These are phyloP conservation scores for Aspergillus viridinutans DNA, from an alignment of 2,329 filamentous ascomycete species.

Conservation along the genomic window DNA sequence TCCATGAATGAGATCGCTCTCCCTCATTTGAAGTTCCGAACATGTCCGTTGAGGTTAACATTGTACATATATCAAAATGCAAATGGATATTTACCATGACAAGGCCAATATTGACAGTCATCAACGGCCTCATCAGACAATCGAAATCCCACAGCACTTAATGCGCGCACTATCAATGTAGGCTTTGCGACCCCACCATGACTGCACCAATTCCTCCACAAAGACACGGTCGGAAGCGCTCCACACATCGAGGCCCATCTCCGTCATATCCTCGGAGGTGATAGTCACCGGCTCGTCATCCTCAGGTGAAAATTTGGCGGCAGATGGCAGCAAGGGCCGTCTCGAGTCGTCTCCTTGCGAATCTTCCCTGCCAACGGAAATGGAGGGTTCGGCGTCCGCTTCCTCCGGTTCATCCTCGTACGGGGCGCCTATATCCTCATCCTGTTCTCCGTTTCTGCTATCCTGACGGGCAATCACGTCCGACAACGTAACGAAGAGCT, in stretches of 20 bases:
- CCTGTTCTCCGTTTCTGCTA: slow-evolving; percentile 12
- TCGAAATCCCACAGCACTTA: slow-evolving; percentile 46
- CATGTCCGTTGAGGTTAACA: background rate
- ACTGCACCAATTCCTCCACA: slow-evolving; percentile 41
- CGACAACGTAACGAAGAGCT: slow-evolving; percentile 43
- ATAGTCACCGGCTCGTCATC: slow-evolving; percentile 32
- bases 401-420: slow-evolving; percentile 23
- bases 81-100: background rate
- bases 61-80: background rate
- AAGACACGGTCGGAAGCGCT: slow-evolving; percentile 45
- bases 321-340: slow-evolving; percentile 20
- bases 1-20: background rate
- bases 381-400: slow-evolving; percentile 19
- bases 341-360: slow-evolving; percentile 25
- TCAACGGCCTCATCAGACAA: slow-evolving; percentile 27
- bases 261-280: slow-evolving; percentile 42
- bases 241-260: slow-evolving; percentile 49
- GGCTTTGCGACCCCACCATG: slow-evolving; percentile 45
- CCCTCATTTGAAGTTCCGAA: background rate
- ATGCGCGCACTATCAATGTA: slow-evolving; percentile 42
- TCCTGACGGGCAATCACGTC: slow-evolving; percentile 43
- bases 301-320: background rate
- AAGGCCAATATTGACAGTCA: no score
- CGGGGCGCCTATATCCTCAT: slow-evolving; percentile 18
- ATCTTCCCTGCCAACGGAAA: slow-evolving; percentile 21